Evolutionary conservation across 495 filamentous ascomycete species (phyloP), one percentile per base, ranked within the genome.

Genomic region (Talaromyces borbonicus): DNA sequence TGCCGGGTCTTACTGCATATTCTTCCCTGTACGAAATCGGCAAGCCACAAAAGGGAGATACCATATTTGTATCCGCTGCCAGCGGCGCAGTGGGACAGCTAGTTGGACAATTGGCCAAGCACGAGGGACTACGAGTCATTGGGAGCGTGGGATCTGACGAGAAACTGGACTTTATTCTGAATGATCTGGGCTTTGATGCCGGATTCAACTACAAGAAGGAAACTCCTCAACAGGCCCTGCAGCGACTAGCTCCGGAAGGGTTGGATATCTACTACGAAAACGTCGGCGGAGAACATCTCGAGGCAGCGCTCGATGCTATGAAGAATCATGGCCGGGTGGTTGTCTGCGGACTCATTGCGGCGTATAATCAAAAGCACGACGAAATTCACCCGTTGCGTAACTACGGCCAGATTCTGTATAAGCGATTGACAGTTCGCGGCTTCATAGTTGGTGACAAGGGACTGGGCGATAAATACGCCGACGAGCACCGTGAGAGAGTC

Each of bases 201-300:
- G 81, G 77, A 5, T 87, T 85, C 66, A 85, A 87, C 61, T 87
- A 87, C 65, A 86, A 86, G 74, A 84, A 70, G 18, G 81, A 83
- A 66, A 77, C 78, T 53, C 70, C 82, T 14, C 54, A 55, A 1
- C 81, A 85, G 37, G 90, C 88, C 1, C 67, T 95, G 40, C 62
- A 69, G 51, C 73, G 86, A 51, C 66, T 94, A 33, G 85, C 84
- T 5, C 90, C 88, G 0, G 56, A 90, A 23, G 90, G 90, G 8
- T 74, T 96, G 38, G 87, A 95, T 57, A 94, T 97, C 59, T 95
- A 95, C 68, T 97, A 82, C 54, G 90, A 97, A 62, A 95, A 95
- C 51, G 90, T 97, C 15, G 90, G 90, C 6, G 90, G 89, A 6
- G 87, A 90, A 67, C 82, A 87, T 52, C 69, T 95, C 27, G 84